Evolutionary conservation across 1,139 yeast genomes (phyloP), one percentile per base, ranked within the genome.

Genomic region (Saccharomycopsis hybrid): DNA sequence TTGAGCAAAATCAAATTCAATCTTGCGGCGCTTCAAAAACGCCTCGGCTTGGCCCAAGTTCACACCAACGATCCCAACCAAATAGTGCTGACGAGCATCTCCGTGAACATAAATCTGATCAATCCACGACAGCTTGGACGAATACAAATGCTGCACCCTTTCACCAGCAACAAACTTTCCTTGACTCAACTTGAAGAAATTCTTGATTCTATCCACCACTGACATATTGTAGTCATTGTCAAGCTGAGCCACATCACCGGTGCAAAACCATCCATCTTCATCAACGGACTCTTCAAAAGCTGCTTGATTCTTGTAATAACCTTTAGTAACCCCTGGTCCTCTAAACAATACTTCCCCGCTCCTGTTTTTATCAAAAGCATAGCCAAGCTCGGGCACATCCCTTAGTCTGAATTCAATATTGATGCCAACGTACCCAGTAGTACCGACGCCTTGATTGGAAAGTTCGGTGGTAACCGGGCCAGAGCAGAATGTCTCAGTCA

Each of bases 111-210:
- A 75, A 24, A 71, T 54, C 60, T 75, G 79, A 30, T 64, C 59
- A 28, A 69, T 58, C 24, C 68, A 56, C 4, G 77, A 66, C 56
- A 67, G 68, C 46, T 64, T 61, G 1, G 76, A 66, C 41, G 75
- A 63, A 57, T 76, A 76, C 31, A 67, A 64, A 60, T 73, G 76
- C 58, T 77, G 81, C 54, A 76, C 70, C 58, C 71, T 74, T 58
- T 77, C 82, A 13, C 79, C 78, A 7, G 80, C 74, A 47, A 77
- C 71, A 61, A 77, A 77, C 60, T 77, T 81, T 56, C 82, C 82
- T 62, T 77, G 81, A 4, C 79, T 65, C 58, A 77, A 66, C 59
- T 77, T 77, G 67, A 75, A 77, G 63, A 76, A 76, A 60, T 76
- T 77, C 64, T 77, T 77, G 35, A 76, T 79, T 56, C 82, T 63